Evolutionary conservation across 2,329 filamentous ascomycete species (phyloP).

Genomic region (Zymoseptoria ardabiliae): DNA sequence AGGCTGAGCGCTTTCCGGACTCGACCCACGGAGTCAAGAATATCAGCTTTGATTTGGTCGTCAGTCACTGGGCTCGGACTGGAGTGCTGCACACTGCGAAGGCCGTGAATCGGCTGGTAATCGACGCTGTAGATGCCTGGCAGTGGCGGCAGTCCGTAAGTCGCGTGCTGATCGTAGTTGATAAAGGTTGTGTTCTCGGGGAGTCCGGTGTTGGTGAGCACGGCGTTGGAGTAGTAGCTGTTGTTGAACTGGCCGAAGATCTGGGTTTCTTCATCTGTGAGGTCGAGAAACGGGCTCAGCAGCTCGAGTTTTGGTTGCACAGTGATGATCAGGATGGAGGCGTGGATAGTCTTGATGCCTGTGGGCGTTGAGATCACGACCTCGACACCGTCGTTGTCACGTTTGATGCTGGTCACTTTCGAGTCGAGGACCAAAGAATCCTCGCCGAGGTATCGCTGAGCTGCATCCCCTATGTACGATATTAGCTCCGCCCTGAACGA

Average conservation of each 20-base stretch:
- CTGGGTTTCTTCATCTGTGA: slow-evolving; percentile 28
- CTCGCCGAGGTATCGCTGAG: slow-evolving; percentile 17
- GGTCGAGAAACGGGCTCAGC: slow-evolving; percentile 31
- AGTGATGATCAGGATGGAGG: slow-evolving; percentile 37
- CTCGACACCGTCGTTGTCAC: slow-evolving; percentile 16
- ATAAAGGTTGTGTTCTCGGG: slow-evolving; percentile 13
- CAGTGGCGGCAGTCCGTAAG: slow-evolving; percentile 14
- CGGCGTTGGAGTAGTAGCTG: slow-evolving; percentile 19
- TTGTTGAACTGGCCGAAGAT: slow-evolving; percentile 36
- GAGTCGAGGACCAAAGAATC: slow-evolving; percentile 25
- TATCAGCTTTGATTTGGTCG: slow-evolving; percentile 9
- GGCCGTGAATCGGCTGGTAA: slow-evolving; percentile 4
- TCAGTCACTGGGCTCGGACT: slow-evolving; percentile 10
- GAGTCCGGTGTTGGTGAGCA: slow-evolving; percentile 15
- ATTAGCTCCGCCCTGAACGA: too few relatives aligned
- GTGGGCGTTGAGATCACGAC: slow-evolving; percentile 28
- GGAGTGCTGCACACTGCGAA: slow-evolving; percentile 9
- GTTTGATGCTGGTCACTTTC: slow-evolving; percentile 15
- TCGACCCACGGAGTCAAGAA: slow-evolving; percentile 4
- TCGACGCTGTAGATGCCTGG: slow-evolving; percentile 11
- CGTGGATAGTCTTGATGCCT: slow-evolving; percentile 30
- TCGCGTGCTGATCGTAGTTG: slow-evolving; percentile 11
- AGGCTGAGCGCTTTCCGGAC: slow-evolving; percentile 2
- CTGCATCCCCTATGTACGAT: slow-evolving; percentile 11
- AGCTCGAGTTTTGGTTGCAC: slow-evolving; percentile 35